Evolutionary conservation across 1,139 yeast species (phyloP), one percentile per base, ranked within the genome.

Genomic region (Debaryomyces coudertii): DNA sequence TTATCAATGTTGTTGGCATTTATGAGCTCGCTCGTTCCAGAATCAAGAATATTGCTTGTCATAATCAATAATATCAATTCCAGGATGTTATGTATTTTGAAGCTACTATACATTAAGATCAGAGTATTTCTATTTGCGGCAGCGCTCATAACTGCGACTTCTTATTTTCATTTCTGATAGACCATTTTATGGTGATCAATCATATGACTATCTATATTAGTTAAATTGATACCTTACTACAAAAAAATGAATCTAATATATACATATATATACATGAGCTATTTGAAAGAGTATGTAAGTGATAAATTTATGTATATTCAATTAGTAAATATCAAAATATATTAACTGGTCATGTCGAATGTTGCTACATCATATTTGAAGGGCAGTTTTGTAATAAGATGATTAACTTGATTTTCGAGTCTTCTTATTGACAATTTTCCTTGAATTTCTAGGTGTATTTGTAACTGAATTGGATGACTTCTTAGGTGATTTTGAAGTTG

Each of bases 371-470:
- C 12, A 25, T 25, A 18, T 7, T 33, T 33, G 9, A 18, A 18
- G 20, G 36, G 11, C 23, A 7, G 9, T 9, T 18, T 33, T 16
- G 22, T 33, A n/a, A 20, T 5, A 23, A 40, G 24, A 24, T 9
- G 14, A 12, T 25, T 33, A 43, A 27, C 29, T 30, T 4, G 31
- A 29, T 37, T 44, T 47, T 30, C 39, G 44, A 8, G 51, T 24
- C 37, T 50, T 53, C 43, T 58, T 54, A 37, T 53, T 50, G 9
- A 20, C 22, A 5, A 60, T 55, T 36, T 53, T 56, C 35, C 50
- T 57, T 20, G 56, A 48, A 35, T 46, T 51, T 31, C 53, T 52
- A 4, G 48, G 39, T 28, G 43, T 44, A 23, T 46, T 50, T 8
- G 24, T 22, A 18, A 12, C 40, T 7, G 31, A 24, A 18, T 47